A percentile compares a stretch with the other conserved stretches of the same genome.
Conservation (phyloP, 108 stramenopile species). For the Epipyxis sp. region DNA sequence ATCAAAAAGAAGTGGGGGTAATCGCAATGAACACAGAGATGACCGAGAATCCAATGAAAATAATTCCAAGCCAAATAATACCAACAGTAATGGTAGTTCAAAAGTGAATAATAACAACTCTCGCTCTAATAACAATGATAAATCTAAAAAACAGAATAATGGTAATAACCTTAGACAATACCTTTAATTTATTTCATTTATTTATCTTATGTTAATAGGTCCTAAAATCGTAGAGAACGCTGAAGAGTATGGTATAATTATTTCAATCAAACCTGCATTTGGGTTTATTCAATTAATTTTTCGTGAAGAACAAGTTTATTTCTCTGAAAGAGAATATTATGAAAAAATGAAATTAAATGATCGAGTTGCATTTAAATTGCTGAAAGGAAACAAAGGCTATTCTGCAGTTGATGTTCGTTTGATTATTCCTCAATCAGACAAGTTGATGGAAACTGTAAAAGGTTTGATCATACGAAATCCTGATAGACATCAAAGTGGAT, state of each 20-base stretch:
- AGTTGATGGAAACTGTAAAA: background rate
- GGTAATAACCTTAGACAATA: no score
- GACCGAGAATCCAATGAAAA: no score
- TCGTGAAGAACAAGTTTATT: conserved; percentile 25
- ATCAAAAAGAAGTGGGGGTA: no score
- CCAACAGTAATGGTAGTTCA: no score
- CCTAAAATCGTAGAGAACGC: no score
- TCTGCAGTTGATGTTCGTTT: background rate
- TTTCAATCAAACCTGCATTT: background rate
- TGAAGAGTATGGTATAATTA: conserved; percentile 23
- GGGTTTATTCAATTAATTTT: conserved; percentile 7
- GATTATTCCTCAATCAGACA: background rate
- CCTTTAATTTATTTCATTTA: no score
- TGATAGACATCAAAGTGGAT: background rate
- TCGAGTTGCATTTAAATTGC: background rate
- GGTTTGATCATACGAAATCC: background rate
- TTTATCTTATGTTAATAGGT: no score
- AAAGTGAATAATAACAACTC: no score
- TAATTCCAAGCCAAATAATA: no score
- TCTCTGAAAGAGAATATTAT: conserved; percentile 4
- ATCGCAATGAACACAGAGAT: no score
- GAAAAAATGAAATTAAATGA: background rate
- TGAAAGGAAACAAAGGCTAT: background rate
- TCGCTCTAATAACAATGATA: no score
- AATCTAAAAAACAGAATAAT: no score